Conservation (phyloP, 129 eudicot species). For the Artemisia annua region DNA sequence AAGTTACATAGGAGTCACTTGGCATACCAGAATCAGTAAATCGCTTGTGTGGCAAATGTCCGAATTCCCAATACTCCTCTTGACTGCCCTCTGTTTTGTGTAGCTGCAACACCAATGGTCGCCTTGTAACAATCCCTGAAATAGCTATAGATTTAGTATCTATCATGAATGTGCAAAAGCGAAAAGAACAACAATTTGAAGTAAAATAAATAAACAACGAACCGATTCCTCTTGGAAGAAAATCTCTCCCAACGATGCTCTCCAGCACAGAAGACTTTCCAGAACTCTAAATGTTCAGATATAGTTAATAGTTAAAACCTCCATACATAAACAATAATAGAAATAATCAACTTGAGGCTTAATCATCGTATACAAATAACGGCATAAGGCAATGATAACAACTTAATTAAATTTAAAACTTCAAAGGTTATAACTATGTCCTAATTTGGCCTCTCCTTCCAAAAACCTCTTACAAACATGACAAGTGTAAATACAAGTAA, state of each 20-base stretch:
- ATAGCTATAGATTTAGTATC: not conserved
- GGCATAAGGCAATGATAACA: too few species aligned
- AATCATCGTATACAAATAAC: too few species aligned
- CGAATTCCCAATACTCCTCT: slow-evolving; percentile 83
- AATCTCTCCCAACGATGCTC: slow-evolving; percentile 56
- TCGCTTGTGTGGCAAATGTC: slow-evolving; percentile 64
- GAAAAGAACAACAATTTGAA: not conserved
- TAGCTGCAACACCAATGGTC: slow-evolving; percentile 86
- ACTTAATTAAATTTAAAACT: too few species aligned
- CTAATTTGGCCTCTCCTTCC: too few species aligned
- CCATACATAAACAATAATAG: slow-evolving; percentile 1
- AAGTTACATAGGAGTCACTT: not conserved
- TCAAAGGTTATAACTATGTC: too few species aligned
- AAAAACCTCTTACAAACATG: too few species aligned
- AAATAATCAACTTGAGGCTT: too few species aligned
- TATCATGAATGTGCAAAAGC: not conserved
- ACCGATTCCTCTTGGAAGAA: slow-evolving; percentile 62
- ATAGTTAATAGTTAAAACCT: not conserved
- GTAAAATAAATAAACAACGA: slow-evolving; percentile 16
- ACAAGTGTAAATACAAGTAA: too few species aligned
- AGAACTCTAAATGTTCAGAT: slow-evolving; percentile 41
- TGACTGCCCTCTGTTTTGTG: slow-evolving; percentile 70
- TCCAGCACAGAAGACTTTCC: slow-evolving; percentile 72
- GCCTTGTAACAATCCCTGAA: slow-evolving; percentile 86
- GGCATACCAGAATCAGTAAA: slow-evolving; percentile 82